phyloP scores from a whole-genome alignment of 1,139 yeast species.

The Nakaseomyces glabratus region DNA sequence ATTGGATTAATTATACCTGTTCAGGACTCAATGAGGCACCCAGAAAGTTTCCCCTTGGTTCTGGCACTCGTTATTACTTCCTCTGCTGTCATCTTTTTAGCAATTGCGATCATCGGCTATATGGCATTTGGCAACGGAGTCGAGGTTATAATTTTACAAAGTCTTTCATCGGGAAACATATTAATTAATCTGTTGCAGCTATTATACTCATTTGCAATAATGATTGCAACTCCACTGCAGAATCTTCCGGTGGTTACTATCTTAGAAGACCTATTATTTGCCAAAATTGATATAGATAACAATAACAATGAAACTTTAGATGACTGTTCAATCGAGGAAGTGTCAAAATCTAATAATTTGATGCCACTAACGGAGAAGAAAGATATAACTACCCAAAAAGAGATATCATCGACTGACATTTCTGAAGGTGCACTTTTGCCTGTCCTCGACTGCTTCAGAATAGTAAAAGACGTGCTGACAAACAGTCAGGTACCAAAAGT shows the following conservation, averaged over 20 bases:
- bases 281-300: neutral
- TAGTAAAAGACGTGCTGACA: neutral
- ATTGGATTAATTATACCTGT: constrained; percentile 71
- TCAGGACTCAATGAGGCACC: constrained; percentile 65
- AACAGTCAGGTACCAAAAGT: constrained; percentile 39
- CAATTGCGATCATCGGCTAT: constrained; percentile 60
- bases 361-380: neutral
- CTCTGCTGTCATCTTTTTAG: constrained; percentile 51
- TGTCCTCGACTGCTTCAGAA: neutral
- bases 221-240: constrained; percentile 68
- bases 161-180: constrained; percentile 53
- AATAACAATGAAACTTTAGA: constrained; percentile 33
- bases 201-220: constrained; percentile 63
- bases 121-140: constrained; percentile 57
- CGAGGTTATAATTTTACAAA: constrained; percentile 58
- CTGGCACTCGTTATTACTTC: constrained; percentile 48
- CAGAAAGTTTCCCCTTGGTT: constrained; percentile 62
- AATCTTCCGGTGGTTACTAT: constrained; percentile 68
- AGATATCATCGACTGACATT: neutral
- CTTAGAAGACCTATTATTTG: constrained; percentile 51
- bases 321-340: constrained; percentile 38
- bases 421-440: neutral
- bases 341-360: no score
- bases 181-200: constrained; percentile 58
- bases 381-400: neutral